These are phyloP conservation scores for Phialophora macrospora DNA, from an alignment of 2,329 filamentous ascomycete species.

Conservation along the genomic window DNA sequence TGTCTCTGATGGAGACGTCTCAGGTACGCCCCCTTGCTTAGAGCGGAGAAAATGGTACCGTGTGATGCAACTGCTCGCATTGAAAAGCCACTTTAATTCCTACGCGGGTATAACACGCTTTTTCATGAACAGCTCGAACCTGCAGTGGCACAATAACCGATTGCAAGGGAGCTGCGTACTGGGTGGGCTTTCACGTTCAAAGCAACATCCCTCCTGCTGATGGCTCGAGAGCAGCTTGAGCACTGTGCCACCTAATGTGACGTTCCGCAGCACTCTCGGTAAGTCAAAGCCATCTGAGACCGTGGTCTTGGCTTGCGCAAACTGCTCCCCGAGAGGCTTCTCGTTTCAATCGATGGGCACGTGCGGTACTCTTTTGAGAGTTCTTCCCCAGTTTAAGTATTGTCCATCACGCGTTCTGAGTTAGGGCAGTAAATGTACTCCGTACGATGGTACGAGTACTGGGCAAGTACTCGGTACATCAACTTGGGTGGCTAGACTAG, in stretches of 20 bases:
- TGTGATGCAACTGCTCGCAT: background rate
- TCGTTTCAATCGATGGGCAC: background rate
- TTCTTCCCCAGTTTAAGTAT: background rate
- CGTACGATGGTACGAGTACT: background rate
- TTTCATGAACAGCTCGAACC: background rate
- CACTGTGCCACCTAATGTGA: slow-evolving; percentile 2
- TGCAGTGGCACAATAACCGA: background rate
- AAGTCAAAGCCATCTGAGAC: background rate
- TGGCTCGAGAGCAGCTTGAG: background rate
- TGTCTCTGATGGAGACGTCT: slow-evolving; percentile 1
- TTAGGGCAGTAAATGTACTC: background rate
- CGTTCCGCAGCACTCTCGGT: slow-evolving; percentile 2
- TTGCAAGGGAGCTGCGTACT: background rate
- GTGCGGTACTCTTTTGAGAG: background rate
- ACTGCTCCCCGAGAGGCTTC: background rate
- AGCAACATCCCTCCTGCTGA: background rate
- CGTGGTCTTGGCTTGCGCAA: slow-evolving; percentile 3
- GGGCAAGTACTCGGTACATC: too few relatives aligned
- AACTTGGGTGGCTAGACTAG: background rate
- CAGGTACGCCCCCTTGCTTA: background rate
- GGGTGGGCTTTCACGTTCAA: background rate
- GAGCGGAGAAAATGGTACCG: background rate
- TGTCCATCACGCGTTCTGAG: background rate
- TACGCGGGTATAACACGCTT: background rate
- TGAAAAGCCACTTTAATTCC: background rate